A percentile compares a stretch with the other conserved stretches of the same genome.
Evolutionary conservation across 192 early-diverging fungal genomes (phyloP).

Genomic region (Backusella liffmaniae): DNA sequence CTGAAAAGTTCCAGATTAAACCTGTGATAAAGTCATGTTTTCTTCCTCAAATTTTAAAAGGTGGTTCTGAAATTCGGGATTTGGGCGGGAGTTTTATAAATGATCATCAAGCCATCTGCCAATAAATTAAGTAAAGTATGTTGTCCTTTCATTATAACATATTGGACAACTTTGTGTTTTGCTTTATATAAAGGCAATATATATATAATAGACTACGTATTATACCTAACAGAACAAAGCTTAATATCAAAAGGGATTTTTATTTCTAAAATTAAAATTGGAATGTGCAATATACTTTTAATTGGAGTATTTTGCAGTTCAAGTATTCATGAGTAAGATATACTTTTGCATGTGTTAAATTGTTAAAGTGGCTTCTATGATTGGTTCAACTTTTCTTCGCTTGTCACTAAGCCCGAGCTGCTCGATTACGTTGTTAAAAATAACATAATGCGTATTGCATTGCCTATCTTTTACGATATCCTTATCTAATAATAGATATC

Average conservation of each 20-base stretch:
- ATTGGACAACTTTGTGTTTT: neutral
- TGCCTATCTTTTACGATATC: neutral
- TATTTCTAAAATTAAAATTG: neutral
- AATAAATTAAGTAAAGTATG: neutral
- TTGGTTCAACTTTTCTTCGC: no score
- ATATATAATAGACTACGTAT: neutral
- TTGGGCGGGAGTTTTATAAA: neutral
- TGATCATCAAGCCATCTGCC: neutral
- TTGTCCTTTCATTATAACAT: neutral
- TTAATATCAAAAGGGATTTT: neutral
- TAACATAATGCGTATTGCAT: neutral
- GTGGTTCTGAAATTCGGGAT: constrained; percentile 1
- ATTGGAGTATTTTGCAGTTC: neutral
- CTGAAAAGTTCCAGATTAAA: neutral
- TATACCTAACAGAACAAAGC: neutral
- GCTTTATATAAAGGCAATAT: neutral
- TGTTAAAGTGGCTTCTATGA: no score
- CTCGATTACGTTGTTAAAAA: neutral
- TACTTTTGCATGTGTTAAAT: neutral
- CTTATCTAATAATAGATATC: neutral
- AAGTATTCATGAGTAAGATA: neutral
- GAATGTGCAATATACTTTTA: neutral
- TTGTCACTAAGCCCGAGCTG: neutral
- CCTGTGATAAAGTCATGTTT: neutral
- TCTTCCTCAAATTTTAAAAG: neutral